Evolutionary conservation across 495 filamentous ascomycete species (phyloP), one percentile per base, ranked within the genome.

Genomic region (Aspergillus carlsbadensis): DNA sequence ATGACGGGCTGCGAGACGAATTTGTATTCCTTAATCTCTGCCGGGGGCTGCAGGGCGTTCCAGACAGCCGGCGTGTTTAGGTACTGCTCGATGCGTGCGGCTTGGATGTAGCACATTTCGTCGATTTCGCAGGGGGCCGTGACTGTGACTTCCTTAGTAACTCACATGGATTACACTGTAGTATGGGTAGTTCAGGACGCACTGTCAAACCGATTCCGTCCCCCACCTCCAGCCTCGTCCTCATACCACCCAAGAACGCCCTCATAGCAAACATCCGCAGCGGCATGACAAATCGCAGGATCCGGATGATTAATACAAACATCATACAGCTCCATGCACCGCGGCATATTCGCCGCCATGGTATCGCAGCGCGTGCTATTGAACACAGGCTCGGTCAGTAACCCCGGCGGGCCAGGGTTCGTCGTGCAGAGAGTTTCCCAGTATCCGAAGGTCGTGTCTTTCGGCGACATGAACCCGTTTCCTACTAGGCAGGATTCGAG

Each of bases 401-500:
- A n/a, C n/a, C n/a, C n/a, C n/a, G n/a, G n/a, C n/a, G n/a, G n/a
- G 18, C 68, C 70, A 2, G 73, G 73, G 41, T 78, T 76, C 3
- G 72, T 75, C 0, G 70, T 75, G 58, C 75, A 76, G 11, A 76
- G 70, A 0, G 75, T 76, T 59, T 76, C 73, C 69, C 70, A 78
- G 56, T 76, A 74, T 15, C 75, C 73, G 45, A 66, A 78, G 10
- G 36, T 42, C 0, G 61, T 54, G 43, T 75, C 66, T 20, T 61
- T 63, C 2, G 65, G 69, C 2, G 72, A 76, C 48, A 76, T 68
- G 46, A 40, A 69, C 2, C 66, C 72, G 48, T 78, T 72, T 17
- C 75, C 73, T 3, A 76, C 57, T n/a, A 75, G 53, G 20, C 69
- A 66, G 3, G 75, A 74, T n/a, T 64, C 43, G 0, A 78, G 57